Conservation (phyloP, 306 rosid species). For the Vigna reflexopilosa region DNA sequence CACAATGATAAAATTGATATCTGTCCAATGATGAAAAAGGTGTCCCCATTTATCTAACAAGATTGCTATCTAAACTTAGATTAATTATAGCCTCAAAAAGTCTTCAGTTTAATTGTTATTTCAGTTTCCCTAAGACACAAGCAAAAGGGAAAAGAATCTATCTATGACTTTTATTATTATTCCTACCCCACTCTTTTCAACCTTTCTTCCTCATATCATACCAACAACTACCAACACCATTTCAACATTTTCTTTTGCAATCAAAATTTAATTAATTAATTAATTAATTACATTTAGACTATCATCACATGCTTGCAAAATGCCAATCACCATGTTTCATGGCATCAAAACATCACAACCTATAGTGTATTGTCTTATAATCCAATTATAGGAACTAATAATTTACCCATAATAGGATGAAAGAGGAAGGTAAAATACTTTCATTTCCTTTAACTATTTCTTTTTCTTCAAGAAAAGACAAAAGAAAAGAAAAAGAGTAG, state of each 20-base stretch:
- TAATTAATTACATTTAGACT: no score
- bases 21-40: conserved; percentile 40
- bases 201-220: conserved; percentile 28
- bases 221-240: conserved; percentile 25
- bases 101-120: conserved; percentile 37
- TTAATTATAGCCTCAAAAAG: conserved; percentile 44
- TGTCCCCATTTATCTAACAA: conserved; percentile 36
- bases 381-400: not conserved
- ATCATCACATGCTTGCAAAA: not conserved
- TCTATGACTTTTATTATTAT: conserved; percentile 35
- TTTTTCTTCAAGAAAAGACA: no score
- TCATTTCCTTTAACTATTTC: no score
- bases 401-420: not conserved
- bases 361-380: not conserved
- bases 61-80: conserved; percentile 28
- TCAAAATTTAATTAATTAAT: conserved; percentile 18
- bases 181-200: conserved; percentile 44
- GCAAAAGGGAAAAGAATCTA: conserved; percentile 41
- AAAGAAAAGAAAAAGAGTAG: no score
- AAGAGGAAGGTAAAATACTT: no score
- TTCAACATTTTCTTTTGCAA: not conserved
- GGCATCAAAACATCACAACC: not conserved
- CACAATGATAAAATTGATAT: conserved; percentile 37
- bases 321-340: conserved; percentile 23
- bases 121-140: conserved; percentile 38